Evolutionary conservation across 495 filamentous ascomycete species (phyloP), one percentile per base, ranked within the genome.

Genomic region (Aspergillus bertholletiae): DNA sequence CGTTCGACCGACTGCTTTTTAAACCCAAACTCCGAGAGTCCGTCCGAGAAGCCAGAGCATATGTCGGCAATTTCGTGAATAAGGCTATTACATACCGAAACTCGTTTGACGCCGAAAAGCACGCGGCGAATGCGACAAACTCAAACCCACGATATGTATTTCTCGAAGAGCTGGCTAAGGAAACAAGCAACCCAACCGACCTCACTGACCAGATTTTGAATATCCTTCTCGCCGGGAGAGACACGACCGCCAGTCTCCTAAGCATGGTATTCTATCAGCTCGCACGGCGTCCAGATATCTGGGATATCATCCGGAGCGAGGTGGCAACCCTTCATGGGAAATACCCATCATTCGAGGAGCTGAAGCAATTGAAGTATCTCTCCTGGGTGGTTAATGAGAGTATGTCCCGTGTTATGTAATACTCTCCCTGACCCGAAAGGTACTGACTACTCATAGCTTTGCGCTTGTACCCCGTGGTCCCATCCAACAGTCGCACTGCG

Each of bases 321-420:
- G 64, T 86, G 0, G 27, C 26, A 0, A 27, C 13, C 2, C 24
- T 59, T 2, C n/a, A 51, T 15, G 48, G 43, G 1, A 22, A 26
- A 6, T 1, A 12, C 20, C 57, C 57, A 8, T 46, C 57, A 80
- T 20, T 88, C 70, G 60, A 89, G 88, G 5, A 83, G 82, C 70
- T 92, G 85, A 7, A 88, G 85, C 54, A 89, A 88, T 8, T 84
- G 80, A 20, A 88, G 61, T 66, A 91, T 85, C 86, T 88, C 86
- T 71, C 86, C 88, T 48, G 89, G 83, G 26, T 91, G 71, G 52
- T 61, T 23, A 62, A 55, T 32, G 58, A 60, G 32, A 45, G 55
- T 49, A 49, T 43, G 34, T 43, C n/a, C 7, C 2, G 30, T 32
- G 9, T 12, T 12, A 32, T 32, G 3, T 9, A 32, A 5, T 32